Percentiles rank a stretch among this genome's conserved stretches.
Evolutionary conservation across 1,139 yeast species (phyloP).

Genomic region (Hemisphaericaspora lyxosophila): DNA sequence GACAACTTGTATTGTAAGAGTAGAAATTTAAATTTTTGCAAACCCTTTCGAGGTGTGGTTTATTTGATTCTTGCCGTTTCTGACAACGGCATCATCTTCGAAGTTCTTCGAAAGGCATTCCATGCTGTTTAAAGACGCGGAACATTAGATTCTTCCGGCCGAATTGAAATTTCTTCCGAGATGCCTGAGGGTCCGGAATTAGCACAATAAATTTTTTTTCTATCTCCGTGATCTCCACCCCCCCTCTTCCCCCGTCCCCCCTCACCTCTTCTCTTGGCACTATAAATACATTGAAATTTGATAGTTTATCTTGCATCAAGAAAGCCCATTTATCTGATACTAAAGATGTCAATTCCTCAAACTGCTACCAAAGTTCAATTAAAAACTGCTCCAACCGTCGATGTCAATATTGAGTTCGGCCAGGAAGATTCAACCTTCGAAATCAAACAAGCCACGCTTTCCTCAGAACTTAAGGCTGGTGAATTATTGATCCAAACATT

Average conservation of each 20-base stretch:
- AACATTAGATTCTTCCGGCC: too few species aligned
- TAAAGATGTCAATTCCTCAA: constrained; percentile 12
- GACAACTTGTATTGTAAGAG: too few species aligned
- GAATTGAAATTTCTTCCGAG: too few species aligned
- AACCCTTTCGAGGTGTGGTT: too few species aligned
- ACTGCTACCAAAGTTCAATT: constrained; percentile 15
- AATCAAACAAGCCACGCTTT: constrained; percentile 12
- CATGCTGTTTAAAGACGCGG: too few species aligned
- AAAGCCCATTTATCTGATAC: not conserved
- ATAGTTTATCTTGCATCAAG: too few species aligned
- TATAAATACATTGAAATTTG: too few species aligned
- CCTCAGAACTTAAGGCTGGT: constrained; percentile 32
- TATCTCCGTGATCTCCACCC: not conserved
- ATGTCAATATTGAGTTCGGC: constrained; percentile 18
- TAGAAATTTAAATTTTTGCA: too few species aligned
- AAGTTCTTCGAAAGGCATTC: too few species aligned
- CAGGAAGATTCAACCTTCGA: constrained; percentile 24
- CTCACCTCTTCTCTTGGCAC: not conserved
- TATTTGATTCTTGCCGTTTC: too few species aligned
- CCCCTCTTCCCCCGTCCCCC: not conserved
- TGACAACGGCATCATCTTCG: too few species aligned
- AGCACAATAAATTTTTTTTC: not conserved
- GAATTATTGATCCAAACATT: constrained; percentile 49
- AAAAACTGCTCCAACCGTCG: constrained; percentile 17
- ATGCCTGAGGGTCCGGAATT: too few species aligned